Conservation (phyloP, 1,139 yeast species). For the Pneumocystis sp. region DNA sequence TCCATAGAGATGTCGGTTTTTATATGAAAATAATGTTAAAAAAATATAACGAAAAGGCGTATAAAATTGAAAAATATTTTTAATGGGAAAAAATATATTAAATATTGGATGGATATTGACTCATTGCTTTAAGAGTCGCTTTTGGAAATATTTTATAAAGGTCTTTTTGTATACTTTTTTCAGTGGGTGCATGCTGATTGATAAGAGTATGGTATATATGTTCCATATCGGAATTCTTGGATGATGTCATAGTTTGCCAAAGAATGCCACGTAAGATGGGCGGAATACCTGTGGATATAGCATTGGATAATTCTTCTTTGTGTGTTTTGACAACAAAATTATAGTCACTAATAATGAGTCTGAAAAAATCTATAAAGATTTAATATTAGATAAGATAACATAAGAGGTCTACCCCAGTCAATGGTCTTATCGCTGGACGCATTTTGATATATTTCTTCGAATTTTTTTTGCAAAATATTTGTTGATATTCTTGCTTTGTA, state of each 20-base stretch:
- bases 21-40: background rate
- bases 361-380: slow-evolving; percentile 41
- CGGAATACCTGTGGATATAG: slow-evolving; percentile 68
- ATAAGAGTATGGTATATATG: slow-evolving; percentile 46
- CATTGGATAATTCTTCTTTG: slow-evolving; percentile 43
- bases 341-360: slow-evolving; percentile 61
- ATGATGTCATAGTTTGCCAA: slow-evolving; percentile 82
- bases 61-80: background rate
- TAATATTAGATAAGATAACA: background rate
- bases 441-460: background rate
- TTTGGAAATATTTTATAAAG: slow-evolving; percentile 45
- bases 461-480: background rate
- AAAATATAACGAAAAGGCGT: background rate
- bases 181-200: slow-evolving; percentile 46
- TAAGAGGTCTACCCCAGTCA: background rate
- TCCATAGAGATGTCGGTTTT: slow-evolving; percentile 3
- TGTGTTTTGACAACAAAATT: slow-evolving; percentile 46
- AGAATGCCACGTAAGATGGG: slow-evolving; percentile 70
- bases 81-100: background rate
- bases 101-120: background rate
- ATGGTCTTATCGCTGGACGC: background rate
- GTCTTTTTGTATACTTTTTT: slow-evolving; percentile 66
- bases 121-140: background rate
- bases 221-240: slow-evolving; percentile 59
- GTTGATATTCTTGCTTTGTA: background rate